A percentile compares a stretch with the other conserved stretches of the same genome.
Evolutionary conservation across 352 stramenopile species (phyloP).

Genomic region (Globisporangium orthogonon): DNA sequence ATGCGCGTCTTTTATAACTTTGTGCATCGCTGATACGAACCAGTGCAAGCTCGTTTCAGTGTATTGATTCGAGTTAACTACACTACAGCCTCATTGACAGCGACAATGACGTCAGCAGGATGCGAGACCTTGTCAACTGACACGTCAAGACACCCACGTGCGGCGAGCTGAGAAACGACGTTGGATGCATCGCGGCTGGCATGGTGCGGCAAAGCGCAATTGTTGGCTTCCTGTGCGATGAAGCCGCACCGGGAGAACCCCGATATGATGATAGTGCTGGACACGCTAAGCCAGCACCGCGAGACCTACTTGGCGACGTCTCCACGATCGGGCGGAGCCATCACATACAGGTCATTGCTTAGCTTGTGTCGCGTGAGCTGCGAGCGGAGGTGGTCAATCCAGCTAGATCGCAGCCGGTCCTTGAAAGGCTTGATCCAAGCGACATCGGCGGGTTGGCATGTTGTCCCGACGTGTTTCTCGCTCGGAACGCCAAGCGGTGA

Average conservation of each 20-base stretch:
- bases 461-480: slow-evolving; percentile 13
- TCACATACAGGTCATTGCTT: neutral
- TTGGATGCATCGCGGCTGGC: neutral
- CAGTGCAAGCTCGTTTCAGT: neutral
- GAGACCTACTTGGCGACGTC: neutral
- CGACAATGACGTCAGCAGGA: slow-evolving; percentile 2
- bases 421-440: no score
- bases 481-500: slow-evolving; percentile 13
- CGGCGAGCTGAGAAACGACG: neutral
- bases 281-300: neutral
- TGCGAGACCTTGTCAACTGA: neutral
- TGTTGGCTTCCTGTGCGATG: neutral
- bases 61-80: neutral
- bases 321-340: neutral
- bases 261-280: neutral
- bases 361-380: neutral
- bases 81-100: neutral
- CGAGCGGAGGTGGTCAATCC: neutral
- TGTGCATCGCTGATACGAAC: neutral
- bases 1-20: neutral
- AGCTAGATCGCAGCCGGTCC: no score
- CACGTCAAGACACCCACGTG: neutral
- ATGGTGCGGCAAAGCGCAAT: neutral
- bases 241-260: slow-evolving; percentile 2
- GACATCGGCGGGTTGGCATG: no score